These are phyloP conservation scores for Ustilago lituana DNA, from an alignment of 1,284 basidiomycete genomes.

Conservation along the genomic window DNA sequence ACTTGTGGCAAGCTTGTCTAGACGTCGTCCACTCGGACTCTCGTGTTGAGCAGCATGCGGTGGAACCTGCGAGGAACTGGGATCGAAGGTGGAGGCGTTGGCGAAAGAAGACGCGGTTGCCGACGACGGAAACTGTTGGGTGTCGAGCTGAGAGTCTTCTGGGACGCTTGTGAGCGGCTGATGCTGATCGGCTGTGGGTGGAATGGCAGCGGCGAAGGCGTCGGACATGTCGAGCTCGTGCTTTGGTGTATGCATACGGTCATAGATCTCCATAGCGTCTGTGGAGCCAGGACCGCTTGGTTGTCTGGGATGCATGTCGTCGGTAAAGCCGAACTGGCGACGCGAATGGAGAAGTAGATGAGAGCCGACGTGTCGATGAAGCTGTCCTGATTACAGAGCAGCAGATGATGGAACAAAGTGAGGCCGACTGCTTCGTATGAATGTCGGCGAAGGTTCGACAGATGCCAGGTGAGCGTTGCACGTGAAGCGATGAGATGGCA, in stretches of 20 bases:
- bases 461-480: too few species aligned
- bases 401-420: too few species aligned
- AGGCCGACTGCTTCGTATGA: too few species aligned
- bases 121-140: slow-evolving; percentile 11
- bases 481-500: too few species aligned
- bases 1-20: slow-evolving; percentile 22
- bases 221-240: slow-evolving; percentile 40
- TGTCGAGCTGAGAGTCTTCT: slow-evolving; percentile 50
- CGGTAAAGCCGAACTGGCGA: too few species aligned
- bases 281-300: slow-evolving; percentile 51
- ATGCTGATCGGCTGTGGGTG: slow-evolving; percentile 22
- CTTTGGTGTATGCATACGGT: slow-evolving; percentile 50
- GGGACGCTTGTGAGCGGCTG: slow-evolving; percentile 49
- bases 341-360: not conserved
- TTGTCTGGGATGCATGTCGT: slow-evolving; percentile 40
- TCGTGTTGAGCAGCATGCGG: slow-evolving; percentile 2
- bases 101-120: slow-evolving; percentile 5
- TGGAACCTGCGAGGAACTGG: slow-evolving; percentile 15
- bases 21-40: slow-evolving; percentile 16
- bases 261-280: slow-evolving; percentile 56
- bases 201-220: slow-evolving; percentile 13
- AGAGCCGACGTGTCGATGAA: not conserved
- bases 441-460: too few species aligned
- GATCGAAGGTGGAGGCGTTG: slow-evolving; percentile 6
- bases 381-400: too few species aligned